A percentile compares a stretch with the other conserved stretches of the same genome.
Conservation (phyloP, 2,329 filamentous ascomycete genomes). For the Ophiocordyceps camponoti-leonardi region DNA sequence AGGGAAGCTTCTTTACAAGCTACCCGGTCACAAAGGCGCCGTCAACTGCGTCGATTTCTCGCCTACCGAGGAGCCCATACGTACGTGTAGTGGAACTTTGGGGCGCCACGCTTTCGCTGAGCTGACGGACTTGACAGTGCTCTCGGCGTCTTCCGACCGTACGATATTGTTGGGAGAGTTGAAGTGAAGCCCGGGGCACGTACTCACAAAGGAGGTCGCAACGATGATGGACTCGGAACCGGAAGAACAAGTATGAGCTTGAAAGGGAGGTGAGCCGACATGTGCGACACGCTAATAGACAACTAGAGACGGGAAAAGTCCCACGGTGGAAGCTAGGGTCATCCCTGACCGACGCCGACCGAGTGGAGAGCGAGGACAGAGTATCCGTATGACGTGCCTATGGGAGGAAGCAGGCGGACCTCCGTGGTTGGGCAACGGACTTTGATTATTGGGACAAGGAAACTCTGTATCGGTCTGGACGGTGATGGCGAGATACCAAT, state of each 20-base stretch:
- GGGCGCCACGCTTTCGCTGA: background rate
- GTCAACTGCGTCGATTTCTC: conserved; percentile 92
- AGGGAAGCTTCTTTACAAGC: conserved; percentile 85
- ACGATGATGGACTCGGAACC: background rate
- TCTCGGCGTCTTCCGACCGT: conserved; percentile 80
- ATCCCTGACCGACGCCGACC: background rate
- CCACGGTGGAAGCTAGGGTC: background rate
- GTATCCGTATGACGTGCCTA: too few species aligned
- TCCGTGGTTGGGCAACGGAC: background rate
- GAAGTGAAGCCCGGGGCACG: conserved; percentile 15
- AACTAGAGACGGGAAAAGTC: background rate
- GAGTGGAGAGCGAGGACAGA: background rate
- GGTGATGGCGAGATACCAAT: background rate
- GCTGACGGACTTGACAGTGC: conserved; percentile 40
- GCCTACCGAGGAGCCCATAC: conserved; percentile 66
- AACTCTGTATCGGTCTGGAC: background rate
- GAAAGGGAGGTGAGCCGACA: conserved; percentile 5
- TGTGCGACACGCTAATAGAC: background rate
- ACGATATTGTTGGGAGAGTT: conserved; percentile 73
- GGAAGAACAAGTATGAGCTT: background rate
- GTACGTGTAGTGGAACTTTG: conserved; percentile 23
- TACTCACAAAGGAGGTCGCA: background rate
- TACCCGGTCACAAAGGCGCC: conserved; percentile 86
- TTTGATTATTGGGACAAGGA: background rate
- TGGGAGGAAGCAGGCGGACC: background rate